phyloP scores from a whole-genome alignment of 1,284 basidiomycete species.

The Vanrija humicola region DNA sequence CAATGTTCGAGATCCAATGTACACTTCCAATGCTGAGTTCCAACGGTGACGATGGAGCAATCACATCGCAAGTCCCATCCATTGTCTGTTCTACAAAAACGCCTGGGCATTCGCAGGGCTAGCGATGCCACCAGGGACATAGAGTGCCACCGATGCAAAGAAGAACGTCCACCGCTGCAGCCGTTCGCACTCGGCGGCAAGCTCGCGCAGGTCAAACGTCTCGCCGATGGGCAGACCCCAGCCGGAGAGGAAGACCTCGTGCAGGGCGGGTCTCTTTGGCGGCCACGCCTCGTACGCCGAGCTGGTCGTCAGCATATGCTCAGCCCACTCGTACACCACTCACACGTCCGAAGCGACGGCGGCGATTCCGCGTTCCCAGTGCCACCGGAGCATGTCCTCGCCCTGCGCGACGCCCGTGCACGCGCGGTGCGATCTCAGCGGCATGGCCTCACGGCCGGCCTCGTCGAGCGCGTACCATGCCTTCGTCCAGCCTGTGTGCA shows the following conservation, averaged over 20 bases:
- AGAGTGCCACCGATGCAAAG: constrained; percentile 45
- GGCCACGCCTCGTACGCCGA: constrained; percentile 31
- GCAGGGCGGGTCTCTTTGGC: constrained; percentile 4
- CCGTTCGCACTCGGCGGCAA: constrained; percentile 38
- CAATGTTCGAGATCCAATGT: too few relatives aligned
- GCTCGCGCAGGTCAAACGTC: constrained; percentile 47
- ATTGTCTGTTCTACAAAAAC: constrained; percentile 23
- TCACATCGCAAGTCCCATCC: too few relatives aligned
- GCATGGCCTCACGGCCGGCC: constrained; percentile 21
- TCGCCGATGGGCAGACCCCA: constrained; percentile 48
- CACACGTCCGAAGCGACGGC: constrained; percentile 47
- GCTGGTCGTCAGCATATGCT: constrained; percentile 9
- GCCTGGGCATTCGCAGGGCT: constrained; percentile 50
- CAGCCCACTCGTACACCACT: constrained; percentile 9
- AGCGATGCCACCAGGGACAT: constrained; percentile 49
- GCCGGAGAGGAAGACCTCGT: constrained; percentile 34
- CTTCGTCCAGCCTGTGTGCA: constrained; percentile 48
- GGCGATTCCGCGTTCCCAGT: constrained; percentile 51
- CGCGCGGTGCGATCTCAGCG: constrained; percentile 15
- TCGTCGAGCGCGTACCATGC: constrained; percentile 28
- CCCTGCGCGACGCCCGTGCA: constrained; percentile 28
- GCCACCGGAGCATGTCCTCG: constrained; percentile 41
- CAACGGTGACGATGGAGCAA: too few relatives aligned
- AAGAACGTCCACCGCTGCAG: constrained; percentile 47
- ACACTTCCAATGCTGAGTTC: too few relatives aligned